Evolutionary conservation across 1,284 basidiomycete genomes (phyloP), one percentile per base, ranked within the genome.

Genomic region (Flammula alnicola): DNA sequence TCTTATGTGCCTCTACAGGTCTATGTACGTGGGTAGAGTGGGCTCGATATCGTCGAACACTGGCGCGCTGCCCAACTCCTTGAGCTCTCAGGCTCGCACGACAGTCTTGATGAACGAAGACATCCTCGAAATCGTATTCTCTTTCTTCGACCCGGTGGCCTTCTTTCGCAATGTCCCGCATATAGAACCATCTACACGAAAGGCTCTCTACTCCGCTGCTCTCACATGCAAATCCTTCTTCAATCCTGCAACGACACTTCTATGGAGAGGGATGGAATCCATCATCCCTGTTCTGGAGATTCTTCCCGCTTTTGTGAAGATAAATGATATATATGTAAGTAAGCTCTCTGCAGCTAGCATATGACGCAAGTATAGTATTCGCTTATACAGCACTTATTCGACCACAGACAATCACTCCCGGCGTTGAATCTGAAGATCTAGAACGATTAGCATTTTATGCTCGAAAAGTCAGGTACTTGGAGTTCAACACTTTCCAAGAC

Each of bases 161-260:
- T 48, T 48, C 30, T 49, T 33, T 23, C 32, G 39, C 5, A 42
- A 44, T 22, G 41, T 51, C 3, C 47, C 40, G 43, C 40, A 37
- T n/a, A 35, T 48, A 5, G 36, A 49, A 7, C n/a, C 16, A 3
- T 27, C 42, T 1, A 49, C 54, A 12, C 41, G 51, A 35, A 26
- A 26, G 8, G 27, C 42, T 3, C 46, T 62, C 5, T 27, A 54
- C 16, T 48, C 44, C 7, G 56, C 55, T 8, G 55, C 54, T 12
- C 25, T 61, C 20, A 60, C 61, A 26, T 59, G 58, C 41, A 61
- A 51, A 47, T 45, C 57, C 3, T 65, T 65, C 42, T 22, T 50
- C 2, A 44, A 56, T 2, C 62, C 62, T 10, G 62, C 62, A 2
- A 50, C 53, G 25, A 41, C 60, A 23, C 44, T 56, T 2, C 46